Base-by-base conservation (phyloP, 1,139 yeast genomes). In the Yamadazyma membranifaciens region DNA sequence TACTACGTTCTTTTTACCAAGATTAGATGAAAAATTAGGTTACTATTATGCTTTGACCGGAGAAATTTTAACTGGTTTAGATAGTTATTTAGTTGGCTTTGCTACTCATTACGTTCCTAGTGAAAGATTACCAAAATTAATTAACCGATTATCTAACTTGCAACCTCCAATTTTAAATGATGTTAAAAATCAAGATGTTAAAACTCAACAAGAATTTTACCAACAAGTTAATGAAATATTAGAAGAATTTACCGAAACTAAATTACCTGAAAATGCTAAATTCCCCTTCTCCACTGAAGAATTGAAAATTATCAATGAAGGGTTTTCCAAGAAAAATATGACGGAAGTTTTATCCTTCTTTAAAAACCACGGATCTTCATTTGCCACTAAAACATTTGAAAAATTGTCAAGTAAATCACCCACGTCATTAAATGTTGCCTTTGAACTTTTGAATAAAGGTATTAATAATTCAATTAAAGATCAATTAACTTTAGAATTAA, bases 31-130 rank as follows among this genome's bases (percentile, higher is more conserved):
- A 45, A 80, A 86, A 55, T 65, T 91, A 45, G 98, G 98, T 35
- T 78, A 83, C 59, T 92, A 87, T 62, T 68, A 88, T 47, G 94
- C 96, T 12, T 69, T 92, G 51, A 91, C 98, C 2, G 96, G 97
- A 38, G 83, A 83, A 45, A 72, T 85, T 25, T 65, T 92, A 50
- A 62, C 66, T 45, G 98, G 98, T 4, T 71, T 75, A 49, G 98
- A 92, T 57, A 83, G 85, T 12, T 82, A 89, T 56, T 63, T 83
- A 48, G 75, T 85, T 11, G 98, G 98, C 12, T 75, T 86, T 48
- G 96, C 96, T 33, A 89, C 98, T 22, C 98, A 92, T 61, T 92
- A 80, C 56, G 83, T 92, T 30, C 82, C 87, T 12, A 71, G 83
- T 31, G 79, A 74, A 45, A 78, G 81, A 50, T 59, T 89, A 34